Evolutionary conservation across 2,329 filamentous ascomycete species (phyloP).

Genomic region (Cladosporium sp.): DNA sequence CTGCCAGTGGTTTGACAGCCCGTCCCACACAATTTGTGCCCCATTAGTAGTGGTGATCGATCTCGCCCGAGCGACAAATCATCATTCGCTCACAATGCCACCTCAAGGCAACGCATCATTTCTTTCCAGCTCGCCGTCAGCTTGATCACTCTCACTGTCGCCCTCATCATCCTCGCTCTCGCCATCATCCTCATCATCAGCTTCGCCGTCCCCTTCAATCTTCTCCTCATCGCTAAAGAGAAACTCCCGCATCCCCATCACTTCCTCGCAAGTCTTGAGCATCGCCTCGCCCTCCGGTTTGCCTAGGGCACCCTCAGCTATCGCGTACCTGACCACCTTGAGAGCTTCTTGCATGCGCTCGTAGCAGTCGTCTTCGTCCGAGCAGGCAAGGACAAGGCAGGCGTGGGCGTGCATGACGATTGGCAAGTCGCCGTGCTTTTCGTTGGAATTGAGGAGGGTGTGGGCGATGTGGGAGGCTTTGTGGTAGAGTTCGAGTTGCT

Average conservation of each 20-base stretch:
- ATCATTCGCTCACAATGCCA: background rate
- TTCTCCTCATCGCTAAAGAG: background rate
- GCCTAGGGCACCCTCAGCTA: background rate
- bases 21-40: no score
- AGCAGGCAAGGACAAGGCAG: background rate
- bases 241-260: conserved; percentile 10
- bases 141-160: no score
- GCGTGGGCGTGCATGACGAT: conserved; percentile 3
- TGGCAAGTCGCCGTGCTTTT: background rate
- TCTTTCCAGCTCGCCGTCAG: background rate
- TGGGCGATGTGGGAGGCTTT: background rate
- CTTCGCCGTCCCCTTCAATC: background rate
- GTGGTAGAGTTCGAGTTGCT: background rate
- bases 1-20: no score
- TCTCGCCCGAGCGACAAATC: no score
- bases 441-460: background rate
- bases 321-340: background rate
- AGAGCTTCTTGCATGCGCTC: background rate
- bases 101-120: background rate
- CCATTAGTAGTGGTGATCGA: no score
- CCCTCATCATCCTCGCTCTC: conserved; percentile 2
- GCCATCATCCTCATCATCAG: conserved; percentile 11
- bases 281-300: background rate
- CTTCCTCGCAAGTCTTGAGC: conserved; percentile 13
- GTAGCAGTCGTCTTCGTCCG: background rate